Percentiles rank a stretch among this genome's conserved stretches.
These are phyloP conservation scores for Hirschioporus abietinus DNA, from an alignment of 768 basidiomycete genomes.

Conservation along the genomic window DNA sequence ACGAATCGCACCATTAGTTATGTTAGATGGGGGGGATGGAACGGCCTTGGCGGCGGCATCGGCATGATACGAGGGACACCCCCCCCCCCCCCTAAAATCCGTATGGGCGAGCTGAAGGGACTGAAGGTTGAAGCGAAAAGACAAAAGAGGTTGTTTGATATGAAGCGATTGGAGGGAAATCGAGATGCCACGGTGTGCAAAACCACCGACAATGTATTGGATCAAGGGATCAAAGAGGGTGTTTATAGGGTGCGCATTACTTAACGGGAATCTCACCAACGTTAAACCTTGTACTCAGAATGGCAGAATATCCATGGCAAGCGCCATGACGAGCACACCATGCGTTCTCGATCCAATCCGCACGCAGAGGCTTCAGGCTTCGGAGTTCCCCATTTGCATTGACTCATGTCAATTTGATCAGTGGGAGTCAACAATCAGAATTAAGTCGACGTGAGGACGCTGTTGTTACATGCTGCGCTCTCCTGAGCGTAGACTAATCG, in stretches of 20 bases:
- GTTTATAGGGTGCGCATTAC: background rate
- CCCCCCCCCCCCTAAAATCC: background rate
- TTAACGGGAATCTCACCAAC: background rate
- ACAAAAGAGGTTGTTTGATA: background rate
- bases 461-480: background rate
- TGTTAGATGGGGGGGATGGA: background rate
- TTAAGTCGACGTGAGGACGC: background rate
- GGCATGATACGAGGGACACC: background rate
- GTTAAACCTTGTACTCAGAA: conserved; percentile 1
- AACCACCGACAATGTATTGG: background rate
- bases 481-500: background rate
- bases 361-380: background rate
- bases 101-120: background rate
- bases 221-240: background rate
- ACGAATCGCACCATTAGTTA: no score
- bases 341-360: background rate
- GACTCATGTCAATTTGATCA: background rate
- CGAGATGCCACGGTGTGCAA: background rate
- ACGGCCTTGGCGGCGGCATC: background rate
- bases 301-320: background rate
- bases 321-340: background rate
- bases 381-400: background rate
- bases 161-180: background rate
- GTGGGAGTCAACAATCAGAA: background rate
- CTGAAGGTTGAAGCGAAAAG: background rate